Conservation (phyloP, 2,329 filamentous ascomycete genomes). For the Balansia obtecta region DNA sequence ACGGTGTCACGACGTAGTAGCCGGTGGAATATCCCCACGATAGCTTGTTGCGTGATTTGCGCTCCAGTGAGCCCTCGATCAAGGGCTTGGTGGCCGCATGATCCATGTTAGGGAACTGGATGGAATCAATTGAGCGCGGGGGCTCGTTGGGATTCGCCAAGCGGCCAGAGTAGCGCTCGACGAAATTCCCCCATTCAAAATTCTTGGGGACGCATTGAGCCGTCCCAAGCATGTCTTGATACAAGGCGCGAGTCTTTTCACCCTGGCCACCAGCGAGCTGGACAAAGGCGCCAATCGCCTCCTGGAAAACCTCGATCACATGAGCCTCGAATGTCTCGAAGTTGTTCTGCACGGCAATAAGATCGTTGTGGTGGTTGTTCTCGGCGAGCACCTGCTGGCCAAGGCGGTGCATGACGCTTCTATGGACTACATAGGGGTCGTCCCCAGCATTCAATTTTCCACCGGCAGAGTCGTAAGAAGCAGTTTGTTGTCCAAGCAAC, state of each 20-base stretch:
- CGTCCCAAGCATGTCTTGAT: slow-evolving; percentile 68
- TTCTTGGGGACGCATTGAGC: slow-evolving; percentile 68
- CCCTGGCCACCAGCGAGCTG: slow-evolving; percentile 68
- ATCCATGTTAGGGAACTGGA: slow-evolving; percentile 80
- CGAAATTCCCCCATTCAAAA: slow-evolving; percentile 87
- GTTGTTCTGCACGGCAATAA: slow-evolving; percentile 82
- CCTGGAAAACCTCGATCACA: slow-evolving; percentile 70
- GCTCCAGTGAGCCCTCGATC: slow-evolving; percentile 79
- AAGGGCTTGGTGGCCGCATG: slow-evolving; percentile 69
- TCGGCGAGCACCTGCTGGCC: slow-evolving; percentile 88
- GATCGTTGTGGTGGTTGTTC: slow-evolving; percentile 89
- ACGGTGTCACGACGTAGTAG: slow-evolving; percentile 84
- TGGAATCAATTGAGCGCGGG: slow-evolving; percentile 58
- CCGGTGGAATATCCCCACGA: slow-evolving; percentile 62
- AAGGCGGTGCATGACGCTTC: slow-evolving; percentile 70
- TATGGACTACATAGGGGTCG: slow-evolving; percentile 80
- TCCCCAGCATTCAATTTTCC: slow-evolving; percentile 58
- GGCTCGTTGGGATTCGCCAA: slow-evolving; percentile 69
- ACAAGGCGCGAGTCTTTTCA: slow-evolving; percentile 69
- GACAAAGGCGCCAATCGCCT: slow-evolving; percentile 71
- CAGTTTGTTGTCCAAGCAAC: slow-evolving; percentile 75
- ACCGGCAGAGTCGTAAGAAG: slow-evolving; percentile 63
- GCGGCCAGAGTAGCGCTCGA: slow-evolving; percentile 53
- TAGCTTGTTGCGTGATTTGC: slow-evolving; percentile 79
- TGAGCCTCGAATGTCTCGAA: slow-evolving; percentile 83